Conservation (phyloP, 805 yeast species). For the Candida odintsovae region DNA sequence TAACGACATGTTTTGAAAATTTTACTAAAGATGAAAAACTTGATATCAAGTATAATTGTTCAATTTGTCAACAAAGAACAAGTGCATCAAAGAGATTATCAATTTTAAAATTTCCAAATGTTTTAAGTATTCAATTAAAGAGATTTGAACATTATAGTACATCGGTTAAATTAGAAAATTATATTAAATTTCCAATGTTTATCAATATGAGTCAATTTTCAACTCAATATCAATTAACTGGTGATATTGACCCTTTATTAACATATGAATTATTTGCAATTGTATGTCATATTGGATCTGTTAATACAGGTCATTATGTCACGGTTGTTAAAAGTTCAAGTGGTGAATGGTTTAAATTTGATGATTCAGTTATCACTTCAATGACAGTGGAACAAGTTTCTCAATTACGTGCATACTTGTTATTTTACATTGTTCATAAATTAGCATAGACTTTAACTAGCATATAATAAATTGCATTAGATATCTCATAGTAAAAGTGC, state of each 20-base stretch:
- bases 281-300: constrained; percentile 86
- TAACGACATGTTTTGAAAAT: constrained; percentile 64
- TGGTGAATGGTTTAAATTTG: constrained; percentile 86
- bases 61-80: constrained; percentile 53
- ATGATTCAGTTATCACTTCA: constrained; percentile 76
- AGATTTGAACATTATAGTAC: constrained; percentile 40
- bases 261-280: constrained; percentile 81
- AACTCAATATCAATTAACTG: constrained; percentile 9
- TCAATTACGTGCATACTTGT: constrained; percentile 69
- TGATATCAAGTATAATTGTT: constrained; percentile 70
- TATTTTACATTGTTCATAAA: constrained; percentile 52
- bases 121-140: constrained; percentile 79
- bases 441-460: constrained; percentile 2
- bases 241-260: constrained; percentile 29
- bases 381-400: constrained; percentile 62
- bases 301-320: constrained; percentile 93
- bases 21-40: constrained; percentile 76
- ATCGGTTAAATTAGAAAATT: constrained; percentile 64
- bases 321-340: constrained; percentile 67
- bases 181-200: constrained; percentile 65
- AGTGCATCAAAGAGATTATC: constrained; percentile 69
- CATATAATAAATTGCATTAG: neutral
- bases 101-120: constrained; percentile 66
- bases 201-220: constrained; percentile 66
- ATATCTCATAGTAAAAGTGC: neutral